Evolutionary conservation across 192 early-diverging fungal genomes (phyloP).

Genomic region (Linnemannia hyalina): DNA sequence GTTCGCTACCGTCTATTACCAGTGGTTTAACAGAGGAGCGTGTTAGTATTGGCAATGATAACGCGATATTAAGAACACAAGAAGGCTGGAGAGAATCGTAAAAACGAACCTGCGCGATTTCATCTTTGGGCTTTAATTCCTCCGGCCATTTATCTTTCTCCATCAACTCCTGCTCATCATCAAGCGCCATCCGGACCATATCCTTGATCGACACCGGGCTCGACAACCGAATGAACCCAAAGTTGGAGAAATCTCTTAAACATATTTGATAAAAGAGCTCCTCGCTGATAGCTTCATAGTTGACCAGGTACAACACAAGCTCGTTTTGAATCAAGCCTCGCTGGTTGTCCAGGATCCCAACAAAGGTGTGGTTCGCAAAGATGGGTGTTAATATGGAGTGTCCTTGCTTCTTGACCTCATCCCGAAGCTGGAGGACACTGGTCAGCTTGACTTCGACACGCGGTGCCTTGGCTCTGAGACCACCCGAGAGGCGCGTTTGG

Average conservation of each 20-base stretch:
- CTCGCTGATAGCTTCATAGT: conserved; percentile 83
- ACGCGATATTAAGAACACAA: not conserved
- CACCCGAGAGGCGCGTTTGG: not conserved
- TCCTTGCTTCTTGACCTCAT: conserved; percentile 74
- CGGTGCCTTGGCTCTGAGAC: conserved; percentile 26
- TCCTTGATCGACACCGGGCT: conserved; percentile 76
- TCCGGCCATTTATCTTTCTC: conserved; percentile 58
- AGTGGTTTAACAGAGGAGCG: not conserved
- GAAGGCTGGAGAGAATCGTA: no score
- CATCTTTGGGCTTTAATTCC: conserved; percentile 64
- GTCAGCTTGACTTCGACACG: conserved; percentile 84
- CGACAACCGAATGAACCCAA: conserved; percentile 79
- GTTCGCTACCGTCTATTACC: conserved; percentile 60
- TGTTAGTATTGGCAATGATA: not conserved
- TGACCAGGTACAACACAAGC: conserved; percentile 86
- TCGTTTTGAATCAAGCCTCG: conserved; percentile 89
- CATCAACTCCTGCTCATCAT: conserved; percentile 63
- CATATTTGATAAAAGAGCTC: conserved; percentile 92
- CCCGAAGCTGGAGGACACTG: conserved; percentile 82
- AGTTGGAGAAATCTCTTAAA: conserved; percentile 89
- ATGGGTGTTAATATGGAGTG: conserved; percentile 82
- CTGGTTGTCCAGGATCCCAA: conserved; percentile 87
- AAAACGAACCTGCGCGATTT: conserved; percentile 69
- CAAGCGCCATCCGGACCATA: conserved; percentile 77
- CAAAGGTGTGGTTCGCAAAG: conserved; percentile 87